Evolutionary conservation across 331 rosid species (phyloP).

Genomic region (Dryas integrifolia): DNA sequence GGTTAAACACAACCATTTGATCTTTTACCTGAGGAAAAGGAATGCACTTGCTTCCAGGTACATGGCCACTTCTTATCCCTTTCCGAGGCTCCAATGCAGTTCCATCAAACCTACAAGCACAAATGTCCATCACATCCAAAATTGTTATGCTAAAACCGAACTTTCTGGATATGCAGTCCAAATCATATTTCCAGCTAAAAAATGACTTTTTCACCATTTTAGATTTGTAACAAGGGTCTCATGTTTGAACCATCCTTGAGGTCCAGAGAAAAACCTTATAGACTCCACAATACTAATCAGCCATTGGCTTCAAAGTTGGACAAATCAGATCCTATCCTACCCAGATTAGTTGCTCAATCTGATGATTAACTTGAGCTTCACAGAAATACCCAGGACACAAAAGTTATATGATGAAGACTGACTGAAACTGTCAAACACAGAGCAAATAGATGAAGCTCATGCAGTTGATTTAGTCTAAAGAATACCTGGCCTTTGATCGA

Average conservation of each 20-base stretch:
- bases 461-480: neutral
- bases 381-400: neutral
- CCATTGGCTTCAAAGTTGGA: too few relatives aligned
- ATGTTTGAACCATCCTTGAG: too few relatives aligned
- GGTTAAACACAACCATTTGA: constrained; percentile 8
- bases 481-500: constrained; percentile 84
- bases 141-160: constrained; percentile 1
- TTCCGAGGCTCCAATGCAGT: constrained; percentile 81
- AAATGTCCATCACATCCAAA: constrained; percentile 33
- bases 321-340: too few relatives aligned
- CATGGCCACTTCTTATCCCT: constrained; percentile 95
- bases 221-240: too few relatives aligned
- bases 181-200: neutral
- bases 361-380: neutral
- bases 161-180: neutral
- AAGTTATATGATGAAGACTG: neutral
- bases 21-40: constrained; percentile 75
- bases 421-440: neutral
- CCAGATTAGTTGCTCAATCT: too few relatives aligned
- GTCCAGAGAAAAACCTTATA: too few relatives aligned
- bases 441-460: neutral
- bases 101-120: constrained; percentile 78
- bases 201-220: too few relatives aligned
- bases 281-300: too few relatives aligned
- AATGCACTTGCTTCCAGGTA: constrained; percentile 94